Evolutionary conservation across 331 rosid species (phyloP), one percentile per base, ranked within the genome.

Genomic region (Rosa hybrid): DNA sequence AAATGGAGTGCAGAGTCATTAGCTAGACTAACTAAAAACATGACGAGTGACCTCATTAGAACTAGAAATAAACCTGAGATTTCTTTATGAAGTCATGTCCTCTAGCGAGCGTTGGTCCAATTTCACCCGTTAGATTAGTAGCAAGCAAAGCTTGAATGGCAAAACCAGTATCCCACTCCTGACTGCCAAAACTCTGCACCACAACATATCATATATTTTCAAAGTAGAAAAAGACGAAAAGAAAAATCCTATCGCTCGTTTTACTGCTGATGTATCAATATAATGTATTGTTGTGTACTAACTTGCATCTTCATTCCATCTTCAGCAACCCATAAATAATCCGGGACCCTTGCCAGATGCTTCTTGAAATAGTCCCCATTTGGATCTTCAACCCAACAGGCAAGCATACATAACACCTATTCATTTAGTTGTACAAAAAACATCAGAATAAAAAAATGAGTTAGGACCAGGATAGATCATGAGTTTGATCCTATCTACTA

Each of bases 371-470:
- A 82, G 75, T 88, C 87, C 34, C 91, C 94, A 6, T 84, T 75
- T 17, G 90, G 91, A 90, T 90, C 91, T 74, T 90, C 91, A n/a
- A 20, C 88, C 94, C 94, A 90, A 70, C 94, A 90, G 56, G 90
- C 88, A 38, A 76, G 72, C 72, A 76, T 76, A 12, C 80, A 62
- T 45, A 76, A 11, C 12, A 76, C 80, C 77, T 74, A n/a, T 12
- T 74, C 6, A 12, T 12, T 34, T 3, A 45, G 38, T 46, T 44
- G 45, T 8, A 10, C 20, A 21, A 45, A 12, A 18, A 41, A 1
- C 3, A 42, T 68, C 30, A 20, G 51, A 68, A 68, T 9, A 20
- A 8, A 7, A 7, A 4, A 41, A 41, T 23, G 4, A 41, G 17
- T 20, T 0, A 65, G 6, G 71, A 54, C 10, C 18, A 5, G 60